A percentile compares a stretch with the other conserved stretches of the same genome.
Evolutionary conservation across 345 rosid species (phyloP).

Genomic region (Theobroma cacao): DNA sequence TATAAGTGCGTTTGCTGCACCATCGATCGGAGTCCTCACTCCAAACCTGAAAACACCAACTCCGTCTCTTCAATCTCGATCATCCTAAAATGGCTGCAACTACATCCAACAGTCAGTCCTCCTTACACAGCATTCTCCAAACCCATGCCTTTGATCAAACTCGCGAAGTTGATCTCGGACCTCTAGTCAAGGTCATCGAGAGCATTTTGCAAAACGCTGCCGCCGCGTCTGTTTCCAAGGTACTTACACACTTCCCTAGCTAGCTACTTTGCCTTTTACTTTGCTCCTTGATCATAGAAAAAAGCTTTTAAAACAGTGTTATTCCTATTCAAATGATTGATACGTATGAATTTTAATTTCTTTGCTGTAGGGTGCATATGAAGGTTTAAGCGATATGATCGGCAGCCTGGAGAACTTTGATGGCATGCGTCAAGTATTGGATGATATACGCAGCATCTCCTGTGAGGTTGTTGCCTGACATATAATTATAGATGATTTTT

Average conservation of each 20-base stretch:
- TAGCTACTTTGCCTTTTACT: background rate
- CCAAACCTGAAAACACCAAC: background rate
- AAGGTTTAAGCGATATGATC: background rate
- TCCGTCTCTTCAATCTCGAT: background rate
- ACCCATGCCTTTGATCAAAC: no score
- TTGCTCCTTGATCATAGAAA: background rate
- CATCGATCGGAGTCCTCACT: no score
- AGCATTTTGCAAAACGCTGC: background rate
- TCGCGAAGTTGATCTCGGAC: background rate
- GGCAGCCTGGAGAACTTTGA: background rate
- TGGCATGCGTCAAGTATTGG: background rate
- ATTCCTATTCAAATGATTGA: background rate
- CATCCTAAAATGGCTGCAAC: background rate
- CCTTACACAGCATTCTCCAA: no score
- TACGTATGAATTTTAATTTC: no score
- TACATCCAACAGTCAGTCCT: background rate
- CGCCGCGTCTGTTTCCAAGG: background rate
- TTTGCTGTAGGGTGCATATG: background rate
- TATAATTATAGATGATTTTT: no score
- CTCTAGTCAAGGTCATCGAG: background rate
- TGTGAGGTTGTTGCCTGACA: constrained; percentile 11
- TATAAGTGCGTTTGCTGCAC: no score
- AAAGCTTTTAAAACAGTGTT: no score
- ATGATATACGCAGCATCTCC: background rate
- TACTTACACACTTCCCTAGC: background rate